phyloP scores from a whole-genome alignment of 371 early-diverging fungal genomes.

The Umbelopsis sp. region DNA sequence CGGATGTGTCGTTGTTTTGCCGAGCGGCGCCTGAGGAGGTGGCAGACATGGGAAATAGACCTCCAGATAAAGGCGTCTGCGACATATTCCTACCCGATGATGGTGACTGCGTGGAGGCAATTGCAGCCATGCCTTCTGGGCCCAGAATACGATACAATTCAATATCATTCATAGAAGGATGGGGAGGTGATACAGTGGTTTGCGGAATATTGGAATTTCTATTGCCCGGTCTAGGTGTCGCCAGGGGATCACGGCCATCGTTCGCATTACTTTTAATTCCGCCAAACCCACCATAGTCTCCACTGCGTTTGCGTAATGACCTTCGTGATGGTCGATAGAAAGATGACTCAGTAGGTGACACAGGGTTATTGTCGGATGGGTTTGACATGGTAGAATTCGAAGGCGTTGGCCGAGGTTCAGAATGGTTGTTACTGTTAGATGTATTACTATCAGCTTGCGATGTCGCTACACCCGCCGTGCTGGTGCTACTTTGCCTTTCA shows the following conservation, averaged over 20 bases:
- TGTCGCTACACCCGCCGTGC: neutral
- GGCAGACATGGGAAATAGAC: neutral
- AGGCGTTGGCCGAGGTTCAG: neutral
- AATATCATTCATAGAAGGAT: constrained; percentile 2
- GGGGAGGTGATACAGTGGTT: neutral
- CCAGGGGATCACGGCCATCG: neutral
- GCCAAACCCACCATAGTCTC: neutral
- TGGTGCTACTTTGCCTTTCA: neutral
- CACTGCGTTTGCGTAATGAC: constrained; percentile 7
- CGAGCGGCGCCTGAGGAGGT: neutral
- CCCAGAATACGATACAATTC: neutral
- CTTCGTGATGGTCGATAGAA: constrained; percentile 14
- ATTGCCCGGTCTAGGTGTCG: constrained; percentile 1
- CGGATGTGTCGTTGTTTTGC: neutral
- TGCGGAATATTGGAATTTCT: neutral
- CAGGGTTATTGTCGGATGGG: constrained; percentile 16
- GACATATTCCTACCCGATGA: neutral
- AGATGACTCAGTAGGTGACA: constrained; percentile 24
- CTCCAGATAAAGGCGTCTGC: neutral
- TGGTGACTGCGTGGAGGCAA: neutral
- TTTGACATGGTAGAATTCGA: neutral
- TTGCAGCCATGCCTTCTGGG: neutral
- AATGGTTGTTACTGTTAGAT: neutral
- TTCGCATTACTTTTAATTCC: neutral
- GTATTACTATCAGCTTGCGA: constrained; percentile 12